Conservation (phyloP, 2,329 filamentous ascomycete genomes). For the Salinomyces thailandicus region DNA sequence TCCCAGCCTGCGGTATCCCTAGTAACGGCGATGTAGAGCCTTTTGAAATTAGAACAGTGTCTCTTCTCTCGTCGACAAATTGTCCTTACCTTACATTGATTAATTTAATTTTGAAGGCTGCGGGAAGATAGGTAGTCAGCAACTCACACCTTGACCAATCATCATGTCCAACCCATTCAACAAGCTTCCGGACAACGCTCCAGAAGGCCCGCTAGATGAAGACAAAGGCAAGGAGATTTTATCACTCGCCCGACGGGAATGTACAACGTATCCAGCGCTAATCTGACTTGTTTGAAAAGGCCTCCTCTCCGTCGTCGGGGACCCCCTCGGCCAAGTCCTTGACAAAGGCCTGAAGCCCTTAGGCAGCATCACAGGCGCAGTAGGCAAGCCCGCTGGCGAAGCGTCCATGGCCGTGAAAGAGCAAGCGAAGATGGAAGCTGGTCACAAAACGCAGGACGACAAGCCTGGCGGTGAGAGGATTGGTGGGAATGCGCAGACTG, state of each 20-base stretch:
- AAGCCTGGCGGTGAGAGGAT: constrained; percentile 22
- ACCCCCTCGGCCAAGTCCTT: constrained; percentile 26
- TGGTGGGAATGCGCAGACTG: constrained; percentile 27
- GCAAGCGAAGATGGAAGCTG: constrained; percentile 14
- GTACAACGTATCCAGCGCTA: background rate
- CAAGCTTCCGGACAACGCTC: constrained; percentile 1
- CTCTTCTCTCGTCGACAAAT: too few relatives aligned
- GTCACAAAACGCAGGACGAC: constrained; percentile 15
- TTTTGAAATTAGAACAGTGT: too few relatives aligned
- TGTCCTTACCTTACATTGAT: too few relatives aligned
- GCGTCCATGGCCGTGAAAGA: constrained; percentile 17
- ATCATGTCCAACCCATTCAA: background rate
- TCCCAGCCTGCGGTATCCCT: too few relatives aligned
- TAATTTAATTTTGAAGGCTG: too few relatives aligned
- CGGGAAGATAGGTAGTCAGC: too few relatives aligned
- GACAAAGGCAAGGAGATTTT: background rate
- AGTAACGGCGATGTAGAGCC: too few relatives aligned
- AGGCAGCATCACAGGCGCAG: constrained; percentile 20
- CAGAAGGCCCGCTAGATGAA: background rate
- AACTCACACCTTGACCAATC: too few relatives aligned
- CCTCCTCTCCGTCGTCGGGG: constrained; percentile 23
- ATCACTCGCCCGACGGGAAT: background rate
- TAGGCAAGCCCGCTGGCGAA: constrained; percentile 22
- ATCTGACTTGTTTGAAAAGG: constrained; percentile 9
- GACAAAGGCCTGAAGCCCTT: constrained; percentile 21